Percentiles rank a stretch among this genome's conserved stretches.
phyloP scores from a whole-genome alignment of 2,329 filamentous ascomycete genomes.

The Alternaria dauci region DNA sequence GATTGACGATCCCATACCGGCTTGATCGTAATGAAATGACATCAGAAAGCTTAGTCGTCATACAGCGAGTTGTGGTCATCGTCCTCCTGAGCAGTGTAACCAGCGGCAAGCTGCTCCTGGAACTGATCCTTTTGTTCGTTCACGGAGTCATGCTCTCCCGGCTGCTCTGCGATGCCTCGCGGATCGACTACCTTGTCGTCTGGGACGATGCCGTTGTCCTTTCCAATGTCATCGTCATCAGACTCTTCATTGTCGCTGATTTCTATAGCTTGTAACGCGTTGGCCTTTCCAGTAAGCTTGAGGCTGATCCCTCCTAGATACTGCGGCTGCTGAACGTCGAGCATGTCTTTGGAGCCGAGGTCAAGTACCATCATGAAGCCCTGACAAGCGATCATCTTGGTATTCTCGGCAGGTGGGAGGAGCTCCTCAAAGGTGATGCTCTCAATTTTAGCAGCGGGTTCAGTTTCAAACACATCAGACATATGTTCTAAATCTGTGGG shows the following conservation, averaged over 20 bases:
- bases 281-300: constrained; percentile 34
- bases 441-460: constrained; percentile 39
- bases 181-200: neutral
- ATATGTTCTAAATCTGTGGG: constrained; percentile 19
- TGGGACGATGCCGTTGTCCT: neutral
- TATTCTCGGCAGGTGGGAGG: constrained; percentile 65
- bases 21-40: neutral
- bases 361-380: constrained; percentile 52
- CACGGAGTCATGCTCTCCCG: neutral
- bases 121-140: constrained; percentile 30
- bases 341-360: constrained; percentile 65
- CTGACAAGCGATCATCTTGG: constrained; percentile 69
- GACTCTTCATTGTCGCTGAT: constrained; percentile 18
- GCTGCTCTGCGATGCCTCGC: neutral
- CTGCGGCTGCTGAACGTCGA: constrained; percentile 69
- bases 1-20: neutral
- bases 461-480: constrained; percentile 36
- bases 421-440: constrained; percentile 73
- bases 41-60: constrained; percentile 24
- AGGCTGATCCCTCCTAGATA: constrained; percentile 52
- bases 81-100: constrained; percentile 15
- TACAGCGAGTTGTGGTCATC: constrained; percentile 36
- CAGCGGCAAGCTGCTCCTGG: constrained; percentile 37
- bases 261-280: constrained; percentile 23
- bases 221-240: neutral